A percentile compares a stretch with the other conserved stretches of the same genome.
These are phyloP conservation scores for Xylona heveae DNA, from an alignment of 495 filamentous ascomycete species.

Conservation along the genomic window DNA sequence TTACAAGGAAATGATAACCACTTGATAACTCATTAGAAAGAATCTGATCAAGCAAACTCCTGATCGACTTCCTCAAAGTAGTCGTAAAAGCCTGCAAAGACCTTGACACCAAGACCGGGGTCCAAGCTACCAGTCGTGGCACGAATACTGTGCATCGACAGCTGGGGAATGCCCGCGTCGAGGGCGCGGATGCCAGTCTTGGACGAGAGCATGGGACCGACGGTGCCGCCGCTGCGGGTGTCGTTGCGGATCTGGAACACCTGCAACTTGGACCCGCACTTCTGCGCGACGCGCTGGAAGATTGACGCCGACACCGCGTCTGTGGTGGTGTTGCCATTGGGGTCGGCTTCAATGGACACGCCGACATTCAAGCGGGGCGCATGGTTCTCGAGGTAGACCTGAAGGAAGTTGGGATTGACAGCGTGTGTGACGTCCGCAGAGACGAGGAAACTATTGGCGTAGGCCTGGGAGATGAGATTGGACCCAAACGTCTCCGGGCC, in stretches of 20 bases:
- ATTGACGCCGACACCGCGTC: conserved; percentile 64
- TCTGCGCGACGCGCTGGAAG: conserved; percentile 50
- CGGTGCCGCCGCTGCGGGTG: conserved; percentile 67
- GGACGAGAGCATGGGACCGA: conserved; percentile 76
- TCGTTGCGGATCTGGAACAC: conserved; percentile 94
- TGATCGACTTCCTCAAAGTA: conserved; percentile 69
- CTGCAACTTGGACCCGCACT: conserved; percentile 48
- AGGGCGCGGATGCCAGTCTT: conserved; percentile 67
- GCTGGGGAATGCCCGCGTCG: conserved; percentile 78
- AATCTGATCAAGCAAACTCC: too few species aligned
- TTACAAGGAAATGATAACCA: too few species aligned
- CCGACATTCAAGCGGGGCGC: conserved; percentile 79
- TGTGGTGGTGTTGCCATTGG: conserved; percentile 83
- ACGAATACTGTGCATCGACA: conserved; percentile 88
- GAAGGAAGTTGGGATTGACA: conserved; percentile 80
- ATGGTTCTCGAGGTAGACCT: conserved; percentile 65
- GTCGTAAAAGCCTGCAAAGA: conserved; percentile 82
- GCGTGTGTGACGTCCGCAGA: conserved; percentile 89
- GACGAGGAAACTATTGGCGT: conserved; percentile 81
- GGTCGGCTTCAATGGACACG: conserved; percentile 63
- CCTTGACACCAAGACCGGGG: conserved; percentile 68
- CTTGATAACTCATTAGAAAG: too few species aligned
- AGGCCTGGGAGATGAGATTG: conserved; percentile 58
- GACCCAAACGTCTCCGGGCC: conserved; percentile 26
- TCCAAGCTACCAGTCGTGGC: conserved; percentile 76